phyloP scores from a whole-genome alignment of 2,329 filamentous ascomycete genomes.

The Penicillium sp. region DNA sequence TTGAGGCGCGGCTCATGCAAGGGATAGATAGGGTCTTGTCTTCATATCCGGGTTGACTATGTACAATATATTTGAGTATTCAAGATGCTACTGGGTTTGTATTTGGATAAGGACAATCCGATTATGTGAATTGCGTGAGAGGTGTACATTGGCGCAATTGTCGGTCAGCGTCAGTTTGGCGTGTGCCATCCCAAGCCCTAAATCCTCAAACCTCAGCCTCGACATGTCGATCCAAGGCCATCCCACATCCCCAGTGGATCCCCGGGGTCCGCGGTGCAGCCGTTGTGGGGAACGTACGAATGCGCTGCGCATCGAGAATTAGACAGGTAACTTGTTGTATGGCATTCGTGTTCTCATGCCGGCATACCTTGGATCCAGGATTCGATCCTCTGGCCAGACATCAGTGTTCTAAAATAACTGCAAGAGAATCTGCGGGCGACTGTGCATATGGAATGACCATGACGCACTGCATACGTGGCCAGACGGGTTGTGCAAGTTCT shows the following conservation, averaged over 20 bases:
- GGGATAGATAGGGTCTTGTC: background rate
- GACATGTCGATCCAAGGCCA: background rate
- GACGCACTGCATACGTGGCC: background rate
- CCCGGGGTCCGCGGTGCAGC: background rate
- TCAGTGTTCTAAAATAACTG: background rate
- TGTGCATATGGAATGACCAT: background rate
- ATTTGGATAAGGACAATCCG: background rate
- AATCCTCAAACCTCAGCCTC: background rate
- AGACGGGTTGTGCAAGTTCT: background rate
- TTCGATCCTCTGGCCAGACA: background rate
- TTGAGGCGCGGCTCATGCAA: conserved; percentile 2
- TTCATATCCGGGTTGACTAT: too few relatives aligned
- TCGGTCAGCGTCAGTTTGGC: background rate
- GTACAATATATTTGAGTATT: background rate
- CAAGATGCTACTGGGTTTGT: background rate
- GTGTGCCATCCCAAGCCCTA: background rate
- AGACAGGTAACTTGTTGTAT: background rate
- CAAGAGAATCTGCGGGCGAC: background rate
- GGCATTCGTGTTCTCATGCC: background rate
- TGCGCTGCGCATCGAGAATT: background rate
- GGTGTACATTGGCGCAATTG: background rate
- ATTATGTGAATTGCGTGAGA: background rate
- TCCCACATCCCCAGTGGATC: background rate
- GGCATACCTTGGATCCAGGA: background rate
- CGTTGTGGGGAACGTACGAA: background rate